phyloP scores from a whole-genome alignment of 495 filamentous ascomycete species.

The Penicilliopsis zonata region DNA sequence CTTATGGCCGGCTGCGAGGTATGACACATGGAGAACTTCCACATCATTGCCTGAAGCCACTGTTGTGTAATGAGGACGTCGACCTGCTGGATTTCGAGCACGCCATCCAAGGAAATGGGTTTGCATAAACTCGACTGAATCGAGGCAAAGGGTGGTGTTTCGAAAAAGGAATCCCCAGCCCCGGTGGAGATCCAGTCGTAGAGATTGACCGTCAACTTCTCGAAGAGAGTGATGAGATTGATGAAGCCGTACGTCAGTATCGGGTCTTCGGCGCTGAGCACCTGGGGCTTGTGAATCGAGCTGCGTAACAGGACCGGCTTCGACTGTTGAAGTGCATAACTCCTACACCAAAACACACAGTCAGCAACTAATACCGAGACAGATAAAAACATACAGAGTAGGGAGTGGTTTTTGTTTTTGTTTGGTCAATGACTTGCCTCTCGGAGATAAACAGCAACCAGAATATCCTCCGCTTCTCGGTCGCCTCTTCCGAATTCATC shows the following conservation, averaged over 20 bases:
- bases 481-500: conserved; percentile 30
- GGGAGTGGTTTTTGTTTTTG: not conserved
- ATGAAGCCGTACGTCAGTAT: conserved; percentile 38
- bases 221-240: conserved; percentile 41
- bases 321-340: conserved; percentile 38
- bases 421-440: conserved; percentile 21
- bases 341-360: conserved; percentile 14
- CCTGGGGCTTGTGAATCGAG: conserved; percentile 32
- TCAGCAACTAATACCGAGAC: too few species aligned
- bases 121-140: conserved; percentile 29
- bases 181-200: conserved; percentile 33
- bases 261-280: conserved; percentile 35
- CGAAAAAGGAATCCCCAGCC: conserved; percentile 22
- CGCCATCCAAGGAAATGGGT: conserved; percentile 27
- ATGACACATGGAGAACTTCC: conserved; percentile 46
- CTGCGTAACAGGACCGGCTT: conserved; percentile 43
- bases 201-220: conserved; percentile 28
- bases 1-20: conserved; percentile 32
- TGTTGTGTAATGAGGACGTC: conserved; percentile 51
- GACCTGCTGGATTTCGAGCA: conserved; percentile 46
- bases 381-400: not conserved
- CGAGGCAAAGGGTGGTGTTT: conserved; percentile 22
- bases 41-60: conserved; percentile 50
- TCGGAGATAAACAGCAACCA: conserved; percentile 55
- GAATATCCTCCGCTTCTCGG: conserved; percentile 45